These are phyloP conservation scores for Malus hybrid DNA, from an alignment of 331 rosid species.

Conservation along the genomic window DNA sequence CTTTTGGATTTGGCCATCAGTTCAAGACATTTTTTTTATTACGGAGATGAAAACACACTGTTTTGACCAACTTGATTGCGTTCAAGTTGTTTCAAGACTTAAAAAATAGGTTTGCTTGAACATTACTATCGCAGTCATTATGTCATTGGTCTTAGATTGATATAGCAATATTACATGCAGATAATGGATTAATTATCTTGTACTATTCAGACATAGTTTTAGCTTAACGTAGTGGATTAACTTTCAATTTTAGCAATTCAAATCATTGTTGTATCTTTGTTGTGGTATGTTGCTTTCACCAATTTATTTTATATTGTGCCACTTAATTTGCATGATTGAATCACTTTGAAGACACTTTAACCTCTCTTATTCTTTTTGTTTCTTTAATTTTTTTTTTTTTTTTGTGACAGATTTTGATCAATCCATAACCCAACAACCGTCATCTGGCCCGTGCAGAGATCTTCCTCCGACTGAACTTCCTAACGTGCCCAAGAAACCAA, in stretches of 20 bases:
- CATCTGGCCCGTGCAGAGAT: constrained; percentile 27
- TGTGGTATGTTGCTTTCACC: neutral
- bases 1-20: neutral
- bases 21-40: too few relatives aligned
- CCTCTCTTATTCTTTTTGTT: constrained; percentile 3
- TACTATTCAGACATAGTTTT: too few relatives aligned
- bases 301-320: neutral
- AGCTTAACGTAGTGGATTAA: neutral
- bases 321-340: neutral
- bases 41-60: too few relatives aligned
- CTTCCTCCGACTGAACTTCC: constrained; percentile 35
- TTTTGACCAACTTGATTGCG: neutral
- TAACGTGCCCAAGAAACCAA: constrained; percentile 44
- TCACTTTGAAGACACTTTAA: neutral
- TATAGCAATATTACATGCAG: neutral
- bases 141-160: neutral
- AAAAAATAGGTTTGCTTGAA: neutral
- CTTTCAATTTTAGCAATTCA: neutral
- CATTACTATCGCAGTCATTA: neutral
- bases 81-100: neutral
- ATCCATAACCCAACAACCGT: constrained; percentile 25
- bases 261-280: neutral
- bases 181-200: neutral
- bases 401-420: constrained; percentile 35
- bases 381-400: neutral